These are phyloP conservation scores for Diaporthe caulivora DNA, from an alignment of 2,329 filamentous ascomycete species.

Conservation along the genomic window DNA sequence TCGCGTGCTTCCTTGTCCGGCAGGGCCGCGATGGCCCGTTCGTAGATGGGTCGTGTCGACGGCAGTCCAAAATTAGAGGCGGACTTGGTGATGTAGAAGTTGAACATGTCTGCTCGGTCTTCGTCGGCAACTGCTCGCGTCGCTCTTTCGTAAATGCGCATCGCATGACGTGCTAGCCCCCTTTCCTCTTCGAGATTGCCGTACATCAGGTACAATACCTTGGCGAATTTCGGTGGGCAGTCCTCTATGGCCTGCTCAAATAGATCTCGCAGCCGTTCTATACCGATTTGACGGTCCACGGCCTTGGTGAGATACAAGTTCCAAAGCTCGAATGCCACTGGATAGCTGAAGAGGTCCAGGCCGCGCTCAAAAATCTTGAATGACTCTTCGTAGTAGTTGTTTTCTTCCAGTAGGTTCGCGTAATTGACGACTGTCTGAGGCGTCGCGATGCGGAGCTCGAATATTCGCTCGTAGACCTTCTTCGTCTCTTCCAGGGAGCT, in stretches of 20 bases:
- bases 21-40: conserved; percentile 92
- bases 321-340: conserved; percentile 98
- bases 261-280: conserved; percentile 91
- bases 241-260: conserved; percentile 98
- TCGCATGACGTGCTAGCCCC: conserved; percentile 93
- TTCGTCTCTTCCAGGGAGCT: conserved; percentile 90
- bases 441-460: conserved; percentile 96
- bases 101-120: conserved; percentile 97
- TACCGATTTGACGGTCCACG: conserved; percentile 94
- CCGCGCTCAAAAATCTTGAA: conserved; percentile 98
- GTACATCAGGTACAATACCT: conserved; percentile 97
- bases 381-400: conserved; percentile 95
- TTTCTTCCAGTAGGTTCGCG: conserved; percentile 92
- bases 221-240: conserved; percentile 95
- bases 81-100: conserved; percentile 99
- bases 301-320: conserved; percentile 98
- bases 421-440: conserved; percentile 99
- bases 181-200: conserved; percentile 96
- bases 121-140: conserved; percentile 95
- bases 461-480: conserved; percentile 96
- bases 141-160: conserved; percentile 98
- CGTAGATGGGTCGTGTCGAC: conserved; percentile 95
- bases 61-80: conserved; percentile 97
- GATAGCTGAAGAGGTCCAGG: conserved; percentile 97
- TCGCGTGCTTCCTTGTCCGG: conserved; percentile 93